Evolutionary conservation across 306 rosid genomes (phyloP).

Genomic region (Arachis stenosperma): DNA sequence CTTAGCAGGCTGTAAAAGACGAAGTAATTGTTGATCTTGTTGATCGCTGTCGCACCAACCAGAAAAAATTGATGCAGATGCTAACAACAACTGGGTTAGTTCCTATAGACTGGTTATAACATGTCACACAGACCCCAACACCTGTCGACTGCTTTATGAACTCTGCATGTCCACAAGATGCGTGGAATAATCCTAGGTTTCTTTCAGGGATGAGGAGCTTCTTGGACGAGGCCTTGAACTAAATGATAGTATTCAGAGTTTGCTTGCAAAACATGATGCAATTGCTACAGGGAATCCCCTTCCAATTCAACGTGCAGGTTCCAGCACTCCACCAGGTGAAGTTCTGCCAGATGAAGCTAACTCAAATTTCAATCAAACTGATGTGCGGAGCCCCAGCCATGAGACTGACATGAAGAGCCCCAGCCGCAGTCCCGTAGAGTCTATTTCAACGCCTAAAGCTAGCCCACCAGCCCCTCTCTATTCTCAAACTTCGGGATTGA

Average conservation of each 20-base stretch:
- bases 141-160: conserved; percentile 23
- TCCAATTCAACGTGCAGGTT: conserved; percentile 54
- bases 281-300: conserved; percentile 81
- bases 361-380: conserved; percentile 54
- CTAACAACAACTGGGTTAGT: conserved; percentile 95
- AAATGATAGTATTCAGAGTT: conserved; percentile 76
- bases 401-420: conserved; percentile 50
- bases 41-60: conserved; percentile 82
- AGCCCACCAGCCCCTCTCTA: conserved; percentile 41
- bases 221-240: conserved; percentile 92
- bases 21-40: conserved; percentile 91
- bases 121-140: neutral
- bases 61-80: conserved; percentile 96
- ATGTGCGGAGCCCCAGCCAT: conserved; percentile 45
- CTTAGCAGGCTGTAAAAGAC: conserved; percentile 76
- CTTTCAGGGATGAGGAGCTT: conserved; percentile 88
- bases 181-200: conserved; percentile 31
- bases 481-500: conserved; percentile 43
- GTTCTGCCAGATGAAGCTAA: conserved; percentile 50
- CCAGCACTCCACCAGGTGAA: conserved; percentile 47
- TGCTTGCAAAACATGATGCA: conserved; percentile 92
- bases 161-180: neutral
- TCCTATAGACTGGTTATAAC: conserved; percentile 13
- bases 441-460: conserved; percentile 54
- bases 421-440: conserved; percentile 38